These are phyloP conservation scores for Sphaerulina populicola DNA, from an alignment of 2,329 filamentous ascomycete genomes.

Conservation along the genomic window DNA sequence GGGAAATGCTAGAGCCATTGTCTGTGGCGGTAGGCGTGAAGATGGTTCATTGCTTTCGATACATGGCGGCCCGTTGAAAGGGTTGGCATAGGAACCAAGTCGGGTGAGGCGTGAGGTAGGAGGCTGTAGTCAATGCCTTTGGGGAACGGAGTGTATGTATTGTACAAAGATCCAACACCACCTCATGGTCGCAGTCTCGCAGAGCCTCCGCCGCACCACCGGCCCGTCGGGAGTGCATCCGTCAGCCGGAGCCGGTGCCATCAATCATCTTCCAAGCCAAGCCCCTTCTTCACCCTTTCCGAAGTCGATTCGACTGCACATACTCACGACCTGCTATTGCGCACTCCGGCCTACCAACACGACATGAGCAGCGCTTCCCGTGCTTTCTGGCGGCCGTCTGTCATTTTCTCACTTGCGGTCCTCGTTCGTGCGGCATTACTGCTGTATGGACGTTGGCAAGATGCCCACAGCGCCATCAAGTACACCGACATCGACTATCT, in stretches of 20 bases:
- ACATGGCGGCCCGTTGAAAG: too few species aligned
- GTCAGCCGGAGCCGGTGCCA: background rate
- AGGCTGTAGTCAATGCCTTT: background rate
- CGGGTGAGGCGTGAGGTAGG: background rate
- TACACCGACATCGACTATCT: slow-evolving; percentile 99
- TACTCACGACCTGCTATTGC: background rate
- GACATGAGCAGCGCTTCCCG: background rate
- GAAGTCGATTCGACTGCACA: background rate
- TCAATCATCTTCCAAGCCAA: background rate
- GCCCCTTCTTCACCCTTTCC: background rate
- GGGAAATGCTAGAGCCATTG: slow-evolving; percentile 51
- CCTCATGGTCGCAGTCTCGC: too few species aligned
- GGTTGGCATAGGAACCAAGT: background rate
- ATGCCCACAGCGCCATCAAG: slow-evolving; percentile 82
- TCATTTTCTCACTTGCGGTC: slow-evolving; percentile 42
- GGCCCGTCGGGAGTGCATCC: background rate
- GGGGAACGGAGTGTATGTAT: too few species aligned
- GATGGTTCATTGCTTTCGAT: background rate
- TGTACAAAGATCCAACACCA: too few species aligned
- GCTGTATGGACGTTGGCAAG: slow-evolving; percentile 85
- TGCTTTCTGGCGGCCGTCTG: slow-evolving; percentile 23
- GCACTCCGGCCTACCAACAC: background rate
- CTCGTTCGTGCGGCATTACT: slow-evolving; percentile 65
- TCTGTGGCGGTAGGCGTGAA: background rate
- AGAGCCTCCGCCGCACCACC: too few species aligned